Evolutionary conservation across 345 rosid genomes (phyloP), one percentile per base, ranked within the genome.

Genomic region (Limnanthes douglasii): DNA sequence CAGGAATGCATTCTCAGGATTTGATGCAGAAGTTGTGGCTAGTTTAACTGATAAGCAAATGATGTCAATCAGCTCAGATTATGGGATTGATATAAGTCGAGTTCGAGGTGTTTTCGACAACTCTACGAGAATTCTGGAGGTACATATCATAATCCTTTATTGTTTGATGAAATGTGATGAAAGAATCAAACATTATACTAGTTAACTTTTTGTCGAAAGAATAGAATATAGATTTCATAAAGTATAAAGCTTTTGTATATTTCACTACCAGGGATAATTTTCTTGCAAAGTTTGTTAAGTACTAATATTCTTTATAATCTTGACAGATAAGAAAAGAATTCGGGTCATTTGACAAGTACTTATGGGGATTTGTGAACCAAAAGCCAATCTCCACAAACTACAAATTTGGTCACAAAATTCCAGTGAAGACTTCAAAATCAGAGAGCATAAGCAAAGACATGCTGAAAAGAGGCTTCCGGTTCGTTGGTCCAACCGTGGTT

Each of bases 401-500:
- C 58, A 68, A 48, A 49, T 57, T 53, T 18, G 48, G 80, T 50
- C 65, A 63, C 31, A 68, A 65, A 45, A 66, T 68, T n/a, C 80
- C 80, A 1, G 76, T 42, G 27, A 75, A 71, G 74, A 71, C 65
- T 45, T 75, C 86, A 5, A 75, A 71, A 60, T 68, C 85, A 8
- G 79, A 71, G 40, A 60, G 19, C 47, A 65, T 75, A 44, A 75
- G 79, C 67, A 75, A 75, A 56, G 76, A 71, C 68, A 62, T 75
- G 85, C 54, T 68, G 14, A 68, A 60, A 37, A 73, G 69, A 37
- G 79, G 85, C 1, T 75, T 71, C 32, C 62, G 79, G 41, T 45
- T 54, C 45, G 79, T 75, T 43, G 85, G 85, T 17, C 73, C 85
- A 18, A 68, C 79, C 12, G 65, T 68, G 13, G 63, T 68, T n/a